Evolutionary conservation across 148 eudicot species (phyloP).

Genomic region (Bassia scoparia): DNA sequence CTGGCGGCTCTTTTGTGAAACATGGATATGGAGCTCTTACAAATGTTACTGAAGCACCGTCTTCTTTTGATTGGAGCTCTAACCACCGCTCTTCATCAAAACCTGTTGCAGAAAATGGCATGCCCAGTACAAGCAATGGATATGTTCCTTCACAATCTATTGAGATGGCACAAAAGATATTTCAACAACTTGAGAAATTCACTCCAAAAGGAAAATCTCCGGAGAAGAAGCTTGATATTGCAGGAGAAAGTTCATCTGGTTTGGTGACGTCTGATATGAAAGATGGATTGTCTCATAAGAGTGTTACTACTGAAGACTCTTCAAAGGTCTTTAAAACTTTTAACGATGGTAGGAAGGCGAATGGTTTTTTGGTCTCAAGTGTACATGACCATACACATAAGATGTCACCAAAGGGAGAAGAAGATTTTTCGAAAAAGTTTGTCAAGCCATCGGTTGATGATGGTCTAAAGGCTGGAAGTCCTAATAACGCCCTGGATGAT

Average conservation of each 20-base stretch:
- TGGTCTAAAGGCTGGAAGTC: slow-evolving; percentile 26
- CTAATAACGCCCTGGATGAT: slow-evolving; percentile 27
- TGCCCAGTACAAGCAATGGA: slow-evolving; percentile 39
- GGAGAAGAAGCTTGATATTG: slow-evolving; percentile 36
- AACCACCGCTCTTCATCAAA: slow-evolving; percentile 27
- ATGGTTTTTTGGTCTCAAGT: slow-evolving; percentile 28
- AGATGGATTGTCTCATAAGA: slow-evolving; percentile 46
- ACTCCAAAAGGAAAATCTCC: slow-evolving; percentile 63
- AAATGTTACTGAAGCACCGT: slow-evolving; percentile 31
- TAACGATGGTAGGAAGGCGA: slow-evolving; percentile 32
- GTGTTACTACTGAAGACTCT: slow-evolving; percentile 41
- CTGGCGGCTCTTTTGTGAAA: slow-evolving; percentile 28
- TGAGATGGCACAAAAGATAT: slow-evolving; percentile 67
- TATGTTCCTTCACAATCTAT: slow-evolving; percentile 68
- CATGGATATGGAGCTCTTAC: slow-evolving; percentile 35
- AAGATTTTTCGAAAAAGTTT: slow-evolving; percentile 18
- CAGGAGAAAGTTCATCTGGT: slow-evolving; percentile 34
- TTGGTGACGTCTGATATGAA: slow-evolving; percentile 39
- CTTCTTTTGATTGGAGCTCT: slow-evolving; percentile 24
- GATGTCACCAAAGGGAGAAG: slow-evolving; percentile 32
- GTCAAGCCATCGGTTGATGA: slow-evolving; percentile 19
- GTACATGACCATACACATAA: slow-evolving; percentile 26
- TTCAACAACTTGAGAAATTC: slow-evolving; percentile 67
- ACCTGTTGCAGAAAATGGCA: slow-evolving; percentile 26
- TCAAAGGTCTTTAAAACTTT: slow-evolving; percentile 36